Evolutionary conservation across 176 grass and related monocot species (phyloP).

Genomic region (Tillandsia fasciculata): DNA sequence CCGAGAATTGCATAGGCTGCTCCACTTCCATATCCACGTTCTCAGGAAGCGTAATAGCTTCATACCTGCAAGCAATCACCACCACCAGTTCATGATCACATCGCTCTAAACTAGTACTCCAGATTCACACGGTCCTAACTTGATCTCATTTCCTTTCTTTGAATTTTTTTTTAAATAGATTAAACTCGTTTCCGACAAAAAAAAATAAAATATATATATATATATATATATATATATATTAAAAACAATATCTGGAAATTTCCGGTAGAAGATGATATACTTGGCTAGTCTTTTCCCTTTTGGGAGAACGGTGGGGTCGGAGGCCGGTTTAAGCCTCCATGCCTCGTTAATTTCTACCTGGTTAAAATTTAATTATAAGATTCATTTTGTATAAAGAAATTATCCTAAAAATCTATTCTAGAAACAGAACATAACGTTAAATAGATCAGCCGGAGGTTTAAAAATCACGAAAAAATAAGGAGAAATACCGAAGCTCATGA

Average conservation of each 20-base stretch:
- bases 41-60: constrained; percentile 44
- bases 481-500: not conserved
- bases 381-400: not conserved
- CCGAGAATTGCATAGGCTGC: constrained; percentile 40
- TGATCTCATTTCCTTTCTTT: too few relatives aligned
- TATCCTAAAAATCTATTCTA: not conserved
- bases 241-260: too few relatives aligned
- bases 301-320: constrained; percentile 44
- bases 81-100: constrained; percentile 15
- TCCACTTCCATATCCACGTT: constrained; percentile 56
- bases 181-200: too few relatives aligned
- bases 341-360: constrained; percentile 65
- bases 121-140: not conserved
- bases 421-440: not conserved
- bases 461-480: not conserved
- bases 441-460: constrained; percentile 3
- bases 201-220: too few relatives aligned
- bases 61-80: constrained; percentile 45
- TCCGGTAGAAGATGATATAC: constrained; percentile 23
- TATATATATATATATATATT: too few relatives aligned
- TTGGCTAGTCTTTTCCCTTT: constrained; percentile 82
- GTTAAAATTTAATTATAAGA: constrained; percentile 2
- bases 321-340: constrained; percentile 46
- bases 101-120: not conserved
- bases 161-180: too few relatives aligned